These are phyloP conservation scores for Pseudogymnoascus pannorum DNA, from an alignment of 2,329 filamentous ascomycete genomes.

Conservation along the genomic window DNA sequence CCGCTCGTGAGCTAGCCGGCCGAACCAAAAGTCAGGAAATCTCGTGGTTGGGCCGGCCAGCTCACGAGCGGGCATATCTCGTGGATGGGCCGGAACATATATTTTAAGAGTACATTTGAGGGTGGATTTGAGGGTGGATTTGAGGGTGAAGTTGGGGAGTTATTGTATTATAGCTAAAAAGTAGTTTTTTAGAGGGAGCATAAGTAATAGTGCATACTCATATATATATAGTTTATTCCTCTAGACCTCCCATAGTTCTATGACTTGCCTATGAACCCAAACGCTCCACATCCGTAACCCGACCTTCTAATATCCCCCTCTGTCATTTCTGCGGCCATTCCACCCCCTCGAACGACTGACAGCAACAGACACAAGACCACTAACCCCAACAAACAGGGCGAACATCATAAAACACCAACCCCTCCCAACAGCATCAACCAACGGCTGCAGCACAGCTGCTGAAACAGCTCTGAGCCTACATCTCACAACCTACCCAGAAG, in stretches of 20 bases:
- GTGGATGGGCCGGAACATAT: no score
- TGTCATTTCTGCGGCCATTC: slow-evolving; percentile 11
- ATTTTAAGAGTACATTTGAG: no score
- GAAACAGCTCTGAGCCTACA: slow-evolving; percentile 17
- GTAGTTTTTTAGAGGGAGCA: no score
- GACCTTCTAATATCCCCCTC: slow-evolving; percentile 10
- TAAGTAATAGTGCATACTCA: no score
- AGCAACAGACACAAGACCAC: slow-evolving; percentile 6
- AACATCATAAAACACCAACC: slow-evolving; percentile 38
- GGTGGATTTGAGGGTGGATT: no score
- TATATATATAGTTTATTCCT: no score
- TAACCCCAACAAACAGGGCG: slow-evolving; percentile 8
- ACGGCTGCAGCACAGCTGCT: slow-evolving; percentile 20
- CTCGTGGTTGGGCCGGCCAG: no score
- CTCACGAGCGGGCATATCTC: no score
- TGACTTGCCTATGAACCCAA: not conserved
- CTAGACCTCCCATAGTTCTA: not conserved
- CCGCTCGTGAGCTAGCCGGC: no score
- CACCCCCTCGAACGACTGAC: not conserved
- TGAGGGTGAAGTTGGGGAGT: no score
- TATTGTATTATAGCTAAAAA: no score
- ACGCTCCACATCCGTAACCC: slow-evolving; percentile 9
- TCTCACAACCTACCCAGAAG: slow-evolving; percentile 16
- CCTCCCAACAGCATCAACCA: slow-evolving; percentile 29
- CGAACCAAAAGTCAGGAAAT: no score